Base-by-base conservation (phyloP, 306 rosid species). In the Nissolia schottii region DNA sequence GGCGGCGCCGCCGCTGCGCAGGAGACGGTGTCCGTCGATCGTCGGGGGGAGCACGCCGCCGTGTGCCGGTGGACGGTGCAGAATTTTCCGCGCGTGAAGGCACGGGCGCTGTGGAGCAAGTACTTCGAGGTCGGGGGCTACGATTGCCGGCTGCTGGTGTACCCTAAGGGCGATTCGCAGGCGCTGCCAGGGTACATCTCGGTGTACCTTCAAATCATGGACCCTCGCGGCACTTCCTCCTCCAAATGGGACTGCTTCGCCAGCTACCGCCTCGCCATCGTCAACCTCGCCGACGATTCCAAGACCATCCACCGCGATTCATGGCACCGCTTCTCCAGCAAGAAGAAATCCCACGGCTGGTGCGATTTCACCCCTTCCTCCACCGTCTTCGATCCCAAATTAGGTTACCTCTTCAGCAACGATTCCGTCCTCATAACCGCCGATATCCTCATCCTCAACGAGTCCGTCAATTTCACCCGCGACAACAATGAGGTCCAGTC, bases 221-320 rank as follows among this genome's bases (percentile, higher is more conserved):
- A 95, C 91, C 99, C 97, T 71, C 90, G 99, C 62, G 97, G 99
- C n/a, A 82, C 93, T 5, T 86, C 96, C 0, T 94, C 97, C 4
- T 89, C 96, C 0, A 95, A 95, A 87, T 95, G 99, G 99, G 97
- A 95, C 87, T 95, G 99, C 48, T 95, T 95, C 77, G 97, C 99
- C 0, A 91, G 99, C 78, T 95, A 95, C 22, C 96, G 99, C 15
- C 74, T 95, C 70, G 92, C 96, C 55, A 89, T 95, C 81, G 95
- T 88, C 31, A 91, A 95, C 82, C 66, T 84, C 19, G 74, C 55
- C 2, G 99, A 95, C 59, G 96, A 91, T 80, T 86, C 96, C 35
- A 95, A 95, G 80, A 86, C 96, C 70, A 82, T 95, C 69, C 97
- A 91, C 73, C 87, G 99, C 16, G 99, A 95, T 83, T 91, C 97